Evolutionary conservation across 2,329 filamentous ascomycete species (phyloP), one percentile per base, ranked within the genome.

Genomic region (Zasmidium citrigriseum): DNA sequence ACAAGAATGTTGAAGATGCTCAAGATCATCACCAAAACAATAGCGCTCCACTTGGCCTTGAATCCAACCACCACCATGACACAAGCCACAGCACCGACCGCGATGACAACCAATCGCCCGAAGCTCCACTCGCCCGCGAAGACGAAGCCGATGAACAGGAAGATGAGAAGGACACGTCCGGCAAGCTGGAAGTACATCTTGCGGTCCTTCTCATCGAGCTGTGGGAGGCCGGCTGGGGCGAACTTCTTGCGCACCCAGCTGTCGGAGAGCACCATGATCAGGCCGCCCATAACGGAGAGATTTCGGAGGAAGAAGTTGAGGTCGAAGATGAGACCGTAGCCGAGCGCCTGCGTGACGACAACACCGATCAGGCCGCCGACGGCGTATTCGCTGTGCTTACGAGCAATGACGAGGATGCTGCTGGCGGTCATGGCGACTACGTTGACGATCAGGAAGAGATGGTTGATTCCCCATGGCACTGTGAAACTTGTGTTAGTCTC

Each of bases 101-200:
- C 69, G 65, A 90, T 95, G 66, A 97, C 93, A 54, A 92, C 70
- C 52, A 98, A 84, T 72, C 95, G 87, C 84, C 92, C 92, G 71
- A 97, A 78, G 71, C 86, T 90, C 95, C 95, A 99, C 71, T 93
- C 83, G 67, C 95, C 95, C 57, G 91, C 90, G 80, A 97, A 96
- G 70, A 99, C 89, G 72, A 99, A 99, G 60, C 95, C 95, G 66
- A 97, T 77, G 76, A 99, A 99, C 67, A 99, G 84, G 85, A 99
- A 97, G 79, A 99, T 98, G 69, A 99, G 83, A 65, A 99, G 83
- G 34, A 99, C 91, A 68, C 95, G 89, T 34, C 95, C 95, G 66
- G 95, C 95, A 62, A 99, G 88, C 85, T 98, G 95, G 80, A 99
- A 96, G 83, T 99, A 99, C 93, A 98, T 98, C 85, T 98, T 99